A percentile compares a stretch with the other conserved stretches of the same genome.
phyloP scores from a whole-genome alignment of 176 grass and related monocot genomes.

The Carex pumila region DNA sequence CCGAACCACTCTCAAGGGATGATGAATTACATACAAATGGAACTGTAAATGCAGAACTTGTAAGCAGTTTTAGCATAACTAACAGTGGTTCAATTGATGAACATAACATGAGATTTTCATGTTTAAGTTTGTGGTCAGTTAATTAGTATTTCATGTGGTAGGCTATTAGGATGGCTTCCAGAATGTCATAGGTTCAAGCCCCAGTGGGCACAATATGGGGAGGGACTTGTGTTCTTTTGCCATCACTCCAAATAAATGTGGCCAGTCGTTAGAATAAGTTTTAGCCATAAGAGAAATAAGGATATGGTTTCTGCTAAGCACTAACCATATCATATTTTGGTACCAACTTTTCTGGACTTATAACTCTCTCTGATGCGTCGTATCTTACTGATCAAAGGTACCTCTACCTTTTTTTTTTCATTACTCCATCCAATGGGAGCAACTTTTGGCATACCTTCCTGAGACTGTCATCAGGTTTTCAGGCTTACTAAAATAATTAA shows the following conservation, averaged over 20 bases:
- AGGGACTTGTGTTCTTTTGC: background rate
- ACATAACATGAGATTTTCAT: background rate
- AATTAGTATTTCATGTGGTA: background rate
- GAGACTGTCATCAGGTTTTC: background rate
- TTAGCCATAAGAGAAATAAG: background rate
- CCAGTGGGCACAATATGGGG: background rate
- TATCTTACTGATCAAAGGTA: background rate
- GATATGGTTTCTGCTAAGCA: background rate
- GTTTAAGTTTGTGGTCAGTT: background rate
- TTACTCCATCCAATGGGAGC: background rate
- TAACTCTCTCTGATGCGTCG: background rate
- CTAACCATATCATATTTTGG: background rate
- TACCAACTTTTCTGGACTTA: background rate
- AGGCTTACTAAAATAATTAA: background rate
- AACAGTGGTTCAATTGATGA: conserved; percentile 1
- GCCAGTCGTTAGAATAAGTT: background rate
- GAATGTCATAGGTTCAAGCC: background rate
- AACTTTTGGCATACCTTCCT: background rate
- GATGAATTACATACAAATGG: conserved; percentile 29
- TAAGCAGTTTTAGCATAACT: conserved; percentile 22
- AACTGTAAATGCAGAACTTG: conserved; percentile 39
- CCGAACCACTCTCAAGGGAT: conserved; percentile 36
- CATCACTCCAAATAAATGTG: background rate
- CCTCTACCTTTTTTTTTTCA: background rate
- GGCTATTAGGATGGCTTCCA: background rate